phyloP scores from a whole-genome alignment of 192 early-diverging fungal genomes.

The Coemansia sp. region DNA sequence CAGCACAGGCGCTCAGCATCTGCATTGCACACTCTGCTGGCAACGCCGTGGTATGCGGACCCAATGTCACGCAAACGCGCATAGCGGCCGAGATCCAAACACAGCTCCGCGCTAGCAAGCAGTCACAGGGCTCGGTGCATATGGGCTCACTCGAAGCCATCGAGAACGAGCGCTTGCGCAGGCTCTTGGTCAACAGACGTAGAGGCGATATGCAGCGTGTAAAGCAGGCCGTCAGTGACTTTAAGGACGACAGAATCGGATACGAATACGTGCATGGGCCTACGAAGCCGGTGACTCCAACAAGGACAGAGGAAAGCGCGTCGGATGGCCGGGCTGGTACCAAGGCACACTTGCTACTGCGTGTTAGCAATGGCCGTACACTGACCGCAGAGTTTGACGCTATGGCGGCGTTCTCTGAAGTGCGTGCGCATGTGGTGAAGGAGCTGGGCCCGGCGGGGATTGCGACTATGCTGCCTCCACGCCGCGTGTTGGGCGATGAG shows the following conservation, averaged over 20 bases:
- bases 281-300: neutral
- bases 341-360: conserved; percentile 12
- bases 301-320: neutral
- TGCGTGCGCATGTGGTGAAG: conserved; percentile 10
- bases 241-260: neutral
- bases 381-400: conserved; percentile 2
- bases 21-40: neutral
- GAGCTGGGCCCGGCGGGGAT: conserved; percentile 2
- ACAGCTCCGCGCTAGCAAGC: neutral
- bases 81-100: neutral
- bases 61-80: neutral
- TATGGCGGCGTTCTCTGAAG: conserved; percentile 4
- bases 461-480: conserved; percentile 5
- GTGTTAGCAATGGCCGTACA: conserved; percentile 26
- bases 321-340: neutral
- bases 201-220: neutral
- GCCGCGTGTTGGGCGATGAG: neutral
- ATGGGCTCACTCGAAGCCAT: neutral
- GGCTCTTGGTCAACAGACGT: neutral
- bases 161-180: neutral
- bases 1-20: neutral
- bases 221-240: neutral
- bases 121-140: neutral
- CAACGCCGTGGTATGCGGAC: neutral
- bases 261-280: neutral